phyloP scores from a whole-genome alignment of 306 rosid species.

The Pueraria montana region DNA sequence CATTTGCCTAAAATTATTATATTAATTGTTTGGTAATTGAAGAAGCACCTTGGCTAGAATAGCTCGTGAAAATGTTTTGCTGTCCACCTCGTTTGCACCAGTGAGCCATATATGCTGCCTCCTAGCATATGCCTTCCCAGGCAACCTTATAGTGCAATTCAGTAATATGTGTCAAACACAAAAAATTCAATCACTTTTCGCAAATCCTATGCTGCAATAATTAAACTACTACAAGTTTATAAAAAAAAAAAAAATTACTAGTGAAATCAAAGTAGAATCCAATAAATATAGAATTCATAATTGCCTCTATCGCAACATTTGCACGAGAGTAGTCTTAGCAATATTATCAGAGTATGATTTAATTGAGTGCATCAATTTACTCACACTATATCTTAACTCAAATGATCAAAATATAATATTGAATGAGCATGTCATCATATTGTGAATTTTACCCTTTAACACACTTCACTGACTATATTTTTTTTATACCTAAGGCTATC shows the following conservation, averaged over 20 bases:
- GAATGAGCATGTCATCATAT: not conserved
- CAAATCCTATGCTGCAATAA: not conserved
- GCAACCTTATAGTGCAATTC: constrained; percentile 62
- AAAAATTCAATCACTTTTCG: not conserved
- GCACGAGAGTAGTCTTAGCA: not conserved
- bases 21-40: not conserved
- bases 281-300: not conserved
- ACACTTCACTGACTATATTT: not conserved
- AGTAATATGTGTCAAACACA: constrained; percentile 17
- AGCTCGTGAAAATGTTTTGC: constrained; percentile 88
- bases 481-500: not conserved
- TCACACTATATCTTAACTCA: not conserved
- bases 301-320: not conserved
- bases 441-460: not conserved
- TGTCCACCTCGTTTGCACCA: constrained; percentile 88
- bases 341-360: not conserved
- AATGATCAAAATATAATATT: not conserved
- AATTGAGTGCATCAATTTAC: too few relatives aligned
- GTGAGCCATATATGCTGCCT: constrained; percentile 92
- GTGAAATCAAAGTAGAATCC: not conserved
- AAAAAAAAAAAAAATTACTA: not conserved
- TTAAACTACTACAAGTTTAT: not conserved
- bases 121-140: constrained; percentile 86
- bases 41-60: constrained; percentile 86
- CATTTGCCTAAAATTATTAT: not conserved